Conservation (phyloP, 139 green algal species). For the Deuterostichococcus epilithicus region DNA sequence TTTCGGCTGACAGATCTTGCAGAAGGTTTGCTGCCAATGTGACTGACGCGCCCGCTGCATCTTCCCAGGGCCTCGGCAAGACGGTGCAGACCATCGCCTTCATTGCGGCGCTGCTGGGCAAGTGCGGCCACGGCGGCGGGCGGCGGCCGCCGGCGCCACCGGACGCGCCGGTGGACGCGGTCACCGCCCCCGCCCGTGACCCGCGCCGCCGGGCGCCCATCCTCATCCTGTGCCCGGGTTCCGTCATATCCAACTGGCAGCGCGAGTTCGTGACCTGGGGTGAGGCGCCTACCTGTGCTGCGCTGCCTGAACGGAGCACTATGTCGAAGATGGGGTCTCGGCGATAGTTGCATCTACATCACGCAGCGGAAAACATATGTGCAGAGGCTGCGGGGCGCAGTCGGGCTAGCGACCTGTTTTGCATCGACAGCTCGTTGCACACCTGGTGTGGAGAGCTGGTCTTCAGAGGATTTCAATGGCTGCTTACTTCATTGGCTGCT, state of each 20-base stretch:
- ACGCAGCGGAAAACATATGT: too few species aligned
- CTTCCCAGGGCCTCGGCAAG: conserved; percentile 50
- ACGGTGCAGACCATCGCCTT: conserved; percentile 76
- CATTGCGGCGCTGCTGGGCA: conserved; percentile 55
- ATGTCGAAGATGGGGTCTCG: too few species aligned
- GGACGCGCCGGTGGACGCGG: not conserved
- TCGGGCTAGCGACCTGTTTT: too few species aligned
- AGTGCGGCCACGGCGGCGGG: conserved; percentile 25
- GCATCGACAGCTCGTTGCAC: too few species aligned
- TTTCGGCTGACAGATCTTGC: too few species aligned
- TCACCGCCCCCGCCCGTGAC: not conserved
- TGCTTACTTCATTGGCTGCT: not conserved
- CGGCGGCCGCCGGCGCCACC: not conserved
- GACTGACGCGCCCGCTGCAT: not conserved
- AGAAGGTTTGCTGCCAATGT: too few species aligned
- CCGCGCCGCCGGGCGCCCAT: conserved; percentile 34
- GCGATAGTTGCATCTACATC: too few species aligned
- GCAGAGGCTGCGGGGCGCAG: too few species aligned
- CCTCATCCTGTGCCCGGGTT: conserved; percentile 61
- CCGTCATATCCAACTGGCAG: conserved; percentile 67
- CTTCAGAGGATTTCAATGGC: too few species aligned
- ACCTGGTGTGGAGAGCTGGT: too few species aligned
- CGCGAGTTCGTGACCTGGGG: conserved; percentile 57
- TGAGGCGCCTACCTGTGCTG: not conserved
- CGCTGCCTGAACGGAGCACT: too few species aligned